These are phyloP conservation scores for Saturnispora dispora DNA, from an alignment of 805 yeast species.

Conservation along the genomic window DNA sequence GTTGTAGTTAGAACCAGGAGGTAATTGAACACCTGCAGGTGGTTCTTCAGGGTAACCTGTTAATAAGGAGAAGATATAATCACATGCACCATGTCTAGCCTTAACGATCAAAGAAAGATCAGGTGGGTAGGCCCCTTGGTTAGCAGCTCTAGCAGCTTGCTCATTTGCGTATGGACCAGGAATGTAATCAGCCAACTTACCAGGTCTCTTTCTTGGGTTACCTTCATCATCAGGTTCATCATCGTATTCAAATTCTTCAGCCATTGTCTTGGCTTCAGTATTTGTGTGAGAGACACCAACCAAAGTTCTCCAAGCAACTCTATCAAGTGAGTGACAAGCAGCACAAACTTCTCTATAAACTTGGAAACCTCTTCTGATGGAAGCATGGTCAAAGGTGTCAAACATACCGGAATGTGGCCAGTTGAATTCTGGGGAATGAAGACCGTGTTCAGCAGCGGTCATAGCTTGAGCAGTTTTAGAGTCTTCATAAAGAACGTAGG, in stretches of 20 bases:
- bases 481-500: constrained; percentile 75
- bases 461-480: constrained; percentile 84
- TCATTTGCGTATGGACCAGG: constrained; percentile 96
- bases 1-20: constrained; percentile 94
- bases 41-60: constrained; percentile 99
- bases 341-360: constrained; percentile 99
- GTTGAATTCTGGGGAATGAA: constrained; percentile 85
- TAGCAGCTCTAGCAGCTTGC: constrained; percentile 99
- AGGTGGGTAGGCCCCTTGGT: constrained; percentile 98
- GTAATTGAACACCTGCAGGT: constrained; percentile 92
- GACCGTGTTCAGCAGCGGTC: constrained; percentile 98
- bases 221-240: constrained; percentile 96
- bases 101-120: constrained; percentile 94
- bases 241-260: constrained; percentile 95
- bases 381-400: constrained; percentile 84
- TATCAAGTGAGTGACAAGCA: constrained; percentile 93
- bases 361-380: constrained; percentile 97
- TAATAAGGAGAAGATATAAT: constrained; percentile 87
- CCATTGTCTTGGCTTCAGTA: constrained; percentile 83
- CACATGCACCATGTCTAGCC: constrained; percentile 98
- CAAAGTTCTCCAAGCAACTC: constrained; percentile 97
- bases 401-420: constrained; percentile 96
- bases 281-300: constrained; percentile 95
- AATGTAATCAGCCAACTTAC: constrained; percentile 91
- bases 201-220: constrained; percentile 94